Evolutionary conservation across 2,329 filamentous ascomycete species (phyloP).

Genomic region (Aspergillus japonicus): DNA sequence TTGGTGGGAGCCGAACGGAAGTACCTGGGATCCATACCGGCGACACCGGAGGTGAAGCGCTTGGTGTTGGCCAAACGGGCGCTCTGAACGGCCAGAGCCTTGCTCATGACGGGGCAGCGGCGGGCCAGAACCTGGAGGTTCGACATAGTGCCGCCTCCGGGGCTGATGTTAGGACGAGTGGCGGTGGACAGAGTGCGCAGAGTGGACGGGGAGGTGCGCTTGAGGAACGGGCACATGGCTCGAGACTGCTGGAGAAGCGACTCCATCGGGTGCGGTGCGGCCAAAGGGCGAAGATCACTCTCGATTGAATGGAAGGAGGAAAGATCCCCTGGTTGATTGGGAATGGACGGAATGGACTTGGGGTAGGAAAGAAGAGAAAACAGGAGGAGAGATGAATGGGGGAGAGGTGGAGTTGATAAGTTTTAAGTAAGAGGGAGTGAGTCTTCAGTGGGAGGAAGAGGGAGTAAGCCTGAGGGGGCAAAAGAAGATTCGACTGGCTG

Average conservation of each 20-base stretch:
- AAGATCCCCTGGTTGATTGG: not conserved
- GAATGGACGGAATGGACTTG: not conserved
- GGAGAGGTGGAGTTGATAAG: not conserved
- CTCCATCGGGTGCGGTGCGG: conserved; percentile 65
- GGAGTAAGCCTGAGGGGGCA: conserved; percentile 1
- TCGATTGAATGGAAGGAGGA: not conserved
- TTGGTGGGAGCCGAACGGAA: conserved; percentile 56
- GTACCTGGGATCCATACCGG: conserved; percentile 39
- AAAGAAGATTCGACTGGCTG: conserved; percentile 1
- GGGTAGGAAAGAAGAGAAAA: not conserved
- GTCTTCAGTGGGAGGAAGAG: not conserved
- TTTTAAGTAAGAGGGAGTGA: not conserved
- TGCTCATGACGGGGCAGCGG: conserved; percentile 98
- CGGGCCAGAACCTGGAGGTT: conserved; percentile 92
- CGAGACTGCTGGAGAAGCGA: conserved; percentile 91
- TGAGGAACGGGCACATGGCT: conserved; percentile 95
- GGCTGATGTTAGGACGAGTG: conserved; percentile 62
- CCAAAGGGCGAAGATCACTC: not conserved
- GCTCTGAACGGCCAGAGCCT: conserved; percentile 84
- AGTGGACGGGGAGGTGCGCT: conserved; percentile 87
- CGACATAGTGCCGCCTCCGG: conserved; percentile 89
- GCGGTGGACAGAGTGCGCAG: conserved; percentile 80
- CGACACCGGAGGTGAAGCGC: conserved; percentile 38
- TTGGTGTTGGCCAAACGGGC: conserved; percentile 41
- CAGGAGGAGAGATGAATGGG: conserved; percentile 3